Evolutionary conservation across 1,284 basidiomycete genomes (phyloP).

Genomic region (Tilletia indica): DNA sequence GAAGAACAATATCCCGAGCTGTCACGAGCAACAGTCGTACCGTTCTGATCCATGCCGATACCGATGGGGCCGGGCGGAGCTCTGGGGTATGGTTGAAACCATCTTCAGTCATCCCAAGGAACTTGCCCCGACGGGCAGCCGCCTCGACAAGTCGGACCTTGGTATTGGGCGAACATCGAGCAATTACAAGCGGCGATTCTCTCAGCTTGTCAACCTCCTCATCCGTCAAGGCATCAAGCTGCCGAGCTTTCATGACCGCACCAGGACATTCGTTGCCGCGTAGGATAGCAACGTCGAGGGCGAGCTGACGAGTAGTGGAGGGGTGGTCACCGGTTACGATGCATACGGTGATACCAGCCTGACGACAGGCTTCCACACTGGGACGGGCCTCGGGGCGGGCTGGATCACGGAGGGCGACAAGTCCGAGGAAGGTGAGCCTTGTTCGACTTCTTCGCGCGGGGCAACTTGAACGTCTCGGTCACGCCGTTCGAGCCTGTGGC

Average conservation of each 20-base stretch:
- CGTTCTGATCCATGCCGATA: conserved; percentile 69
- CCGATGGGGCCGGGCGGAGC: conserved; percentile 61
- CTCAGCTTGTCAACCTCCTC: conserved; percentile 39
- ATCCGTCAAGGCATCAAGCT: conserved; percentile 45
- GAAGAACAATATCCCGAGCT: conserved; percentile 52
- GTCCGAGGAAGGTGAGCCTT: conserved; percentile 41
- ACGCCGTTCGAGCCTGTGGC: conserved; percentile 1
- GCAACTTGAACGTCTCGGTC: conserved; percentile 34
- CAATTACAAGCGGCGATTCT: conserved; percentile 41
- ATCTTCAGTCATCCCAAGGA: conserved; percentile 53
- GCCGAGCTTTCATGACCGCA: conserved; percentile 40
- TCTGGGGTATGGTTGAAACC: conserved; percentile 66
- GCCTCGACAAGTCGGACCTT: too few species aligned
- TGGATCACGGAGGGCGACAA: conserved; percentile 50
- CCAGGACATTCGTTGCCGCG: conserved; percentile 30
- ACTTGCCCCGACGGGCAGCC: conserved; percentile 37
- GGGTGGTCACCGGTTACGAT: conserved; percentile 51
- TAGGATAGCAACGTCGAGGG: conserved; percentile 40
- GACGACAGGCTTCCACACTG: conserved; percentile 43
- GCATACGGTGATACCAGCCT: conserved; percentile 45
- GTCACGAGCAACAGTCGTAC: conserved; percentile 70
- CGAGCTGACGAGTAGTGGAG: conserved; percentile 44
- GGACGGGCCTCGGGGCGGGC: conserved; percentile 46
- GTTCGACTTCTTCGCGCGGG: conserved; percentile 39
- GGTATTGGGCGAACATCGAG: conserved; percentile 48